These are phyloP conservation scores for Smallanthus sonchifolius DNA, from an alignment of 129 eudicot genomes.

Conservation along the genomic window DNA sequence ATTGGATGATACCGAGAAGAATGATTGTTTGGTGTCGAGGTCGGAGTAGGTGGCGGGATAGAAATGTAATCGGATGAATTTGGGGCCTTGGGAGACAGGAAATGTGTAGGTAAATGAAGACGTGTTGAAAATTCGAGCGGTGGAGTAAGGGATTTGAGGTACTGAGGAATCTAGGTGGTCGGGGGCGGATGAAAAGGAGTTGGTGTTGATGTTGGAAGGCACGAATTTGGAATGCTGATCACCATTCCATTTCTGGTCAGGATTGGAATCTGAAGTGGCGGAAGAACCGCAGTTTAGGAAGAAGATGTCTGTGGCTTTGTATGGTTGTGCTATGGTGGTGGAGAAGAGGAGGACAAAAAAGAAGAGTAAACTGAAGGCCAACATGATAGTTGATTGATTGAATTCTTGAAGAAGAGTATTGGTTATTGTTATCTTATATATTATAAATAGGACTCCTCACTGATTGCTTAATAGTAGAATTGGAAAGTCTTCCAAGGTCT, in stretches of 20 bases:
- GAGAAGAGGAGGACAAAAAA: not conserved
- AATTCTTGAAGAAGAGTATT: not conserved
- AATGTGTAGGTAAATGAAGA: too few relatives aligned
- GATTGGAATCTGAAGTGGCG: not conserved
- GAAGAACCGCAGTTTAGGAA: not conserved
- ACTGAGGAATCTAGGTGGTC: not conserved
- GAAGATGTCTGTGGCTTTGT: not conserved
- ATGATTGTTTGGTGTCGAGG: too few relatives aligned
- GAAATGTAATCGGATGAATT: too few relatives aligned
- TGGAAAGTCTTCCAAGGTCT: too few relatives aligned
- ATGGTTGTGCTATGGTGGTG: not conserved
- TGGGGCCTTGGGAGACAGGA: too few relatives aligned
- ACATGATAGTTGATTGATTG: not conserved
- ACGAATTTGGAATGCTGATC: not conserved
- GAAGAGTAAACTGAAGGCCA: not conserved
- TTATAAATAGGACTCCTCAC: too few relatives aligned
- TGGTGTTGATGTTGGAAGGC: not conserved
- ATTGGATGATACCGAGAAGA: too few relatives aligned
- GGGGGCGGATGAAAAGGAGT: not conserved
- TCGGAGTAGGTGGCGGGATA: too few relatives aligned
- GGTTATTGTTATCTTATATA: too few relatives aligned
- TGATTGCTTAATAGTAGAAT: too few relatives aligned
- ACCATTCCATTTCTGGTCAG: not conserved
- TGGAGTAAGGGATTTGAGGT: not conserved
- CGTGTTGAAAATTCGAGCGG: too few relatives aligned